phyloP scores from a whole-genome alignment of 768 basidiomycete species.

The Lyophyllum atratum region DNA sequence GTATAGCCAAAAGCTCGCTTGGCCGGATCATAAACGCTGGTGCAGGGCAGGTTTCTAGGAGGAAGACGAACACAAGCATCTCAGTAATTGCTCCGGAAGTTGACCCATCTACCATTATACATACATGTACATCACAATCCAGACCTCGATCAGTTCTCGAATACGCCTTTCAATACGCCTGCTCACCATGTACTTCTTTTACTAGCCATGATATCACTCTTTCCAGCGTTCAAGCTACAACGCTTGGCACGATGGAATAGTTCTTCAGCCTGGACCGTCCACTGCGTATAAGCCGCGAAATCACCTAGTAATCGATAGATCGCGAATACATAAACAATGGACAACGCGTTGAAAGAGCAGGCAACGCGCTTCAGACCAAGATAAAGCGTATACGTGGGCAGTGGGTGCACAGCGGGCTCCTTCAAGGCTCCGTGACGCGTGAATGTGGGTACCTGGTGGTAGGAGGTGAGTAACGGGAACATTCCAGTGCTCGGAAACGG shows the following conservation, averaged over 20 bases:
- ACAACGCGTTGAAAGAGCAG: constrained; percentile 57
- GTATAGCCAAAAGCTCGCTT: constrained; percentile 1
- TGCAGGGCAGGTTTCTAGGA: neutral
- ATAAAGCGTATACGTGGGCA: constrained; percentile 74
- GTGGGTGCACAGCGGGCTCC: constrained; percentile 66
- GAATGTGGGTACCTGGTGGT: constrained; percentile 47
- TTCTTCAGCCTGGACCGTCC: constrained; percentile 54
- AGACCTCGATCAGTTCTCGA: constrained; percentile 22
- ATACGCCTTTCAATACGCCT: constrained; percentile 46
- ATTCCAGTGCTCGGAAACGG: too few species aligned
- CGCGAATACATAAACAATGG: constrained; percentile 77
- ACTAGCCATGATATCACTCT: constrained; percentile 57
- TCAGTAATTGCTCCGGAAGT: neutral
- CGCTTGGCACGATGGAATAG: constrained; percentile 68
- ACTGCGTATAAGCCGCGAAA: constrained; percentile 64
- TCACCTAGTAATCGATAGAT: constrained; percentile 74
- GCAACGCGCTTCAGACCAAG: constrained; percentile 58
- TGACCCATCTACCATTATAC: neutral
- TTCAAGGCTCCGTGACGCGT: too few species aligned
- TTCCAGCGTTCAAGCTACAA: constrained; percentile 59
- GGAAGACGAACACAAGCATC: neutral
- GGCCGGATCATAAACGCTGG: neutral
- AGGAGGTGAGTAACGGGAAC: too few species aligned
- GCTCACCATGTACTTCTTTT: constrained; percentile 62
- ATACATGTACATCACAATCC: too few species aligned